These are phyloP conservation scores for Pachysolen tannophilus DNA, from an alignment of 805 yeast genomes.

Conservation along the genomic window DNA sequence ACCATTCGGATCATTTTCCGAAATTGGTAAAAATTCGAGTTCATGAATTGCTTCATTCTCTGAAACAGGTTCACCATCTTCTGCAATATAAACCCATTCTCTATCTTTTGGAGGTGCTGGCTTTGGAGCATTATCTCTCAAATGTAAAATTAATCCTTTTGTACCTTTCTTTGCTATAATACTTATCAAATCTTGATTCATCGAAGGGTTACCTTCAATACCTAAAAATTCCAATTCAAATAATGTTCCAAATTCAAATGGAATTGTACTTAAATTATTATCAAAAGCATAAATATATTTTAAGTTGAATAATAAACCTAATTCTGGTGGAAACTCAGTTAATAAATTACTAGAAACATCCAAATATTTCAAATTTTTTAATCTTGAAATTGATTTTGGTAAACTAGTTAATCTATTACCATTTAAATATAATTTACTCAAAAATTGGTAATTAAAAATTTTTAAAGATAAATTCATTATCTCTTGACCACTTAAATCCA, in stretches of 20 bases:
- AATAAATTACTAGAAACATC: constrained; percentile 79
- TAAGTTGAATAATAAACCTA: constrained; percentile 76
- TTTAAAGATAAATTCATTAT: constrained; percentile 61
- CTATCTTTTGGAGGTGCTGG: constrained; percentile 63
- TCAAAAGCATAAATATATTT: constrained; percentile 83
- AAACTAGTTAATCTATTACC: constrained; percentile 69
- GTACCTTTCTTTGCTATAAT: constrained; percentile 78
- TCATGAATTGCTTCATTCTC: constrained; percentile 23
- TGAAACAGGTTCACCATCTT: constrained; percentile 57
- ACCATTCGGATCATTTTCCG: constrained; percentile 20
- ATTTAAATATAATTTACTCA: constrained; percentile 79
- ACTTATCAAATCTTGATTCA: constrained; percentile 56
- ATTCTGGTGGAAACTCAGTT: constrained; percentile 67
- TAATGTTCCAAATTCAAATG: constrained; percentile 78
- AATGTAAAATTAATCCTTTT: constrained; percentile 66
- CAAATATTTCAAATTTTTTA: constrained; percentile 69
- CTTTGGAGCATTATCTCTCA: constrained; percentile 78
- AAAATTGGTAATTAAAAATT: constrained; percentile 72
- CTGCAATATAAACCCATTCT: constrained; percentile 73
- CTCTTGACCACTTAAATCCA: constrained; percentile 89
- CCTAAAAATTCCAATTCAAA: constrained; percentile 84
- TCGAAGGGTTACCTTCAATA: constrained; percentile 78
- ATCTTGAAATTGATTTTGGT: constrained; percentile 61
- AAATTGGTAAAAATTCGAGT: too few species aligned
- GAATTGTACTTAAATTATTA: constrained; percentile 68